Evolutionary conservation across 306 rosid species (phyloP).

Genomic region (Aeschynomene evenia): DNA sequence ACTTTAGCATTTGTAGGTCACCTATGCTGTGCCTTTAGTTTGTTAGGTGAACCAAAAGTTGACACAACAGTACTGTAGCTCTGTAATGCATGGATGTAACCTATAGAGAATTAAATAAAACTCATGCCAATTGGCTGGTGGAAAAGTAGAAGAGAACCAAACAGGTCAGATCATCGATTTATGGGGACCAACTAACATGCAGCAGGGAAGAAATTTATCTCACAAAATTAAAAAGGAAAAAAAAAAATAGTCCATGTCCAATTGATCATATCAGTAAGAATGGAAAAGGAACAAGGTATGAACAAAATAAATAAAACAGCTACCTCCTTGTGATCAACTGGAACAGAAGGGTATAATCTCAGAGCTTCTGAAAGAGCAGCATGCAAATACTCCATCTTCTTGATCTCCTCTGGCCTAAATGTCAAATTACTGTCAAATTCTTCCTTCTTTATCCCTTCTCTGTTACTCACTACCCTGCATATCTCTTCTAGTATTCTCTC

Average conservation of each 20-base stretch:
- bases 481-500: slow-evolving; percentile 58
- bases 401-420: slow-evolving; percentile 70
- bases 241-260: background rate
- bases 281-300: background rate
- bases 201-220: background rate
- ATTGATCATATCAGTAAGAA: background rate
- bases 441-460: slow-evolving; percentile 34
- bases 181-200: background rate
- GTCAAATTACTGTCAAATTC: slow-evolving; percentile 30
- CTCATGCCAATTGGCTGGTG: background rate
- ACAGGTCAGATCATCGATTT: background rate
- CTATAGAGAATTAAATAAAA: background rate
- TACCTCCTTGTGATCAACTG: slow-evolving; percentile 95
- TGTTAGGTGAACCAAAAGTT: slow-evolving; percentile 23
- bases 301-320: background rate
- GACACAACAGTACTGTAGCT: slow-evolving; percentile 14
- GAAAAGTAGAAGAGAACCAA: background rate
- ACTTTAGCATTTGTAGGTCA: background rate
- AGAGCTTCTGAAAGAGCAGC: slow-evolving; percentile 91
- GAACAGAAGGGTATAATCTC: slow-evolving; percentile 89
- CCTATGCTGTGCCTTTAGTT: background rate
- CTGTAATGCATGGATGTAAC: background rate
- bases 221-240: background rate
- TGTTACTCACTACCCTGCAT: slow-evolving; percentile 46
- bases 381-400: slow-evolving; percentile 91